phyloP scores from a whole-genome alignment of 129 eudicot species.

The Dittrichia graveolens region DNA sequence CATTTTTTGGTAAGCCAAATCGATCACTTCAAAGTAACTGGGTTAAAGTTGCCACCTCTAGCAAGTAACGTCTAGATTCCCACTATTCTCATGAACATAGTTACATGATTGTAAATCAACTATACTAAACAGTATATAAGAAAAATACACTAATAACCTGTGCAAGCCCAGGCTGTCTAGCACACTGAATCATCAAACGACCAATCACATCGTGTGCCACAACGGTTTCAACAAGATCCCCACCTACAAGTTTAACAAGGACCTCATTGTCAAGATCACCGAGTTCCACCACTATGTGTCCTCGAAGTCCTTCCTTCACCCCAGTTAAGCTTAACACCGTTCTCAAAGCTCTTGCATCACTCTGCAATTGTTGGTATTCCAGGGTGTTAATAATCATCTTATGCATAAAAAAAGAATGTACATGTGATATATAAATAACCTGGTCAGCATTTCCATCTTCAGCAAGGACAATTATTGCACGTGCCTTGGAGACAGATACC shows the following conservation, averaged over 20 bases:
- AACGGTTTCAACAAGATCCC: slow-evolving; percentile 90
- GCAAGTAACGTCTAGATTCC: slow-evolving; percentile 12
- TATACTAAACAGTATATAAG: slow-evolving; percentile 7
- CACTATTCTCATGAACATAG: not conserved
- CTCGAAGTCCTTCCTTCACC: slow-evolving; percentile 75
- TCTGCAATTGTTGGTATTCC: slow-evolving; percentile 46
- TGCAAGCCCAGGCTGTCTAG: slow-evolving; percentile 95
- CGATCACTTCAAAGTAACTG: not conserved
- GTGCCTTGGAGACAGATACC: slow-evolving; percentile 93
- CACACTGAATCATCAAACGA: slow-evolving; percentile 88
- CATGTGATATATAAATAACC: slow-evolving; percentile 44
- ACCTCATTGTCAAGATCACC: slow-evolving; percentile 89
- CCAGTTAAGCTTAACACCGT: slow-evolving; percentile 86
- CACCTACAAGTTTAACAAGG: slow-evolving; percentile 89
- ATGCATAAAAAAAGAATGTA: slow-evolving; percentile 4
- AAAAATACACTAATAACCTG: slow-evolving; percentile 51
- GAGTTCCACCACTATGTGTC: slow-evolving; percentile 83
- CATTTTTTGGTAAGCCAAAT: not conserved
- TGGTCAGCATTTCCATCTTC: slow-evolving; percentile 95
- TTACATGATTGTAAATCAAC: not conserved
- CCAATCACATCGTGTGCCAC: slow-evolving; percentile 97
- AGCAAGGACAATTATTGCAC: slow-evolving; percentile 84
- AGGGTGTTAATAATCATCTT: slow-evolving; percentile 9
- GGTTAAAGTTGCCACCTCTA: not conserved
- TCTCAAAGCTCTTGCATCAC: slow-evolving; percentile 91